These are phyloP conservation scores for Dactylorhiza incarnata DNA, from an alignment of 106 monocot species.

Conservation along the genomic window DNA sequence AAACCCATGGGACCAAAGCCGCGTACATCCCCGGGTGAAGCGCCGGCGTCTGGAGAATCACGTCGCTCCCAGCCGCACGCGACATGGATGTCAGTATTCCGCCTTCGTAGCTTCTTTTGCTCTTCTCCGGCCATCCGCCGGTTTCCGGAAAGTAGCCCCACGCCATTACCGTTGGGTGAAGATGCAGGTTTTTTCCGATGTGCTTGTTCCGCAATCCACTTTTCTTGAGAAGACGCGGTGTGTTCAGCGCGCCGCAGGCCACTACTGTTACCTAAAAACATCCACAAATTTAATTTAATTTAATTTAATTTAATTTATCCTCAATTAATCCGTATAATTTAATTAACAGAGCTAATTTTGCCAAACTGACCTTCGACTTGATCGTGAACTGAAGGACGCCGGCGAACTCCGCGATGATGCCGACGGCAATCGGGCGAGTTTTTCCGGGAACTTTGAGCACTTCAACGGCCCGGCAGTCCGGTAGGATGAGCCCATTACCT, in stretches of 20 bases:
- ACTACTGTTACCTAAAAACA: constrained; percentile 51
- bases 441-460: background rate
- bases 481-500: constrained; percentile 47
- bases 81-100: constrained; percentile 72
- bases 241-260: constrained; percentile 48
- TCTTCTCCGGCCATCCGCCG: constrained; percentile 11
- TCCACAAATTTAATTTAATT: too few species aligned
- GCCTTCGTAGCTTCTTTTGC: constrained; percentile 45
- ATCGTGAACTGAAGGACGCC: constrained; percentile 9
- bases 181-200: constrained; percentile 60
- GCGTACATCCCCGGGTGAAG: constrained; percentile 35
- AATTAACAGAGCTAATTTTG: background rate
- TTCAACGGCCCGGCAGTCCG: constrained; percentile 17
- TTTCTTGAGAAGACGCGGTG: constrained; percentile 33
- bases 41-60: constrained; percentile 57
- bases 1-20: constrained; percentile 50
- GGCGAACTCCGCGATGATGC: constrained; percentile 14
- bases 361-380: constrained; percentile 12
- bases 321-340: background rate
- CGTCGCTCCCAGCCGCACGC: constrained; percentile 14
- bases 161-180: constrained; percentile 56
- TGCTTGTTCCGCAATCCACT: constrained; percentile 38
- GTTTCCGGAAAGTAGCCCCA: constrained; percentile 55
- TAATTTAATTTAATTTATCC: too few species aligned
- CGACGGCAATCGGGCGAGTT: constrained; percentile 12